Evolutionary conservation across 1,284 basidiomycete species (phyloP), one percentile per base, ranked within the genome.

Genomic region (Leccinum subrobustum): DNA sequence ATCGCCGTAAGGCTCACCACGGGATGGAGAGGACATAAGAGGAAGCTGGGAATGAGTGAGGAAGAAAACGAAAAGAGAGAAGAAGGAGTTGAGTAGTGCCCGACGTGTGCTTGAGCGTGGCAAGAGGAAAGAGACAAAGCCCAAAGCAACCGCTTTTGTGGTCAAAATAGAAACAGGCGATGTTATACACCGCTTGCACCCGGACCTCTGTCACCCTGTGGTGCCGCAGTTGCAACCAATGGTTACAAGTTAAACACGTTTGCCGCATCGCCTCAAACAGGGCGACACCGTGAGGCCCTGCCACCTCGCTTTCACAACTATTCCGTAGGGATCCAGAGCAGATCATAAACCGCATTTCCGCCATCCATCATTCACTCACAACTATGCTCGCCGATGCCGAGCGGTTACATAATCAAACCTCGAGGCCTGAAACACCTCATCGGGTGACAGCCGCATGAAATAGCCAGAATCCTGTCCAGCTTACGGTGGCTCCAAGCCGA

Each of bases 21-120:
- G 76, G 57, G 75, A 71, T 44, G 81, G 79, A 62, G 81, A 80
- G 63, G 81, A 77, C 84, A 86, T 86, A 60, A 52, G 63, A 63
- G 47, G n/a, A 59, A 54, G 55, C 39, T 57, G 29, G n/a, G 20
- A 33, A 23, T 53, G 31, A 18, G 1, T 20, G 54, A n/a, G 27
- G 47, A 20, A 44, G 60, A 47, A 58, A 54, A 57, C 58, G 48
- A 54, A 62, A 62, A 23, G 9, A 23, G 11, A 53, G 55, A 58
- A 59, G 55, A 62, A 62, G 52, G 39, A 1, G 14, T 61, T 63
- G 8, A 60, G 65, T 54, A 42, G 58, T 37, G 56, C 60, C 62
- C 57, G 47, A 39, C 16, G 37, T 39, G 37, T 39, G 37, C 37
- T n/a, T 39, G 37, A 39, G n/a, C 37, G 37, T 18, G 48, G 48